Conservation (phyloP, 768 basidiomycete species). For the Serendipita sp. region DNA sequence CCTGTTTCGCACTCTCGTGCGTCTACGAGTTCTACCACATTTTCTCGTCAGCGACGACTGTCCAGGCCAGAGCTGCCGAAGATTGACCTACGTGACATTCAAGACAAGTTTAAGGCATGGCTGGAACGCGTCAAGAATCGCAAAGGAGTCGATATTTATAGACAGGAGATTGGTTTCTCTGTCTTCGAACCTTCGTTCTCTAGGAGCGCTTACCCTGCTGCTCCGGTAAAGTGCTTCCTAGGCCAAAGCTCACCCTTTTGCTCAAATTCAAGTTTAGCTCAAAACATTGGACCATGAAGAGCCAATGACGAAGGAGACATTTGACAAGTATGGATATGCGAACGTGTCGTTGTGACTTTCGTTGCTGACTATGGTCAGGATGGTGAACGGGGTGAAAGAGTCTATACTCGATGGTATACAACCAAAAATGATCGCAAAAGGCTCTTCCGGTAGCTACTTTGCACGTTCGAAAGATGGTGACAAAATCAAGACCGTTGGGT, state of each 20-base stretch:
- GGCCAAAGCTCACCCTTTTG: constrained; percentile 1
- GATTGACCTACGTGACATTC: constrained; percentile 7
- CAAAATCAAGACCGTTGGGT: constrained; percentile 67
- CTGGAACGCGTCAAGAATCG: constrained; percentile 3
- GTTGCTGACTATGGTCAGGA: constrained; percentile 23
- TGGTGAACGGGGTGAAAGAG: constrained; percentile 46
- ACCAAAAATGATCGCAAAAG: constrained; percentile 82
- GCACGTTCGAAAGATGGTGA: constrained; percentile 71
- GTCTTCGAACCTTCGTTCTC: constrained; percentile 55
- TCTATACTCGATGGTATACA: constrained; percentile 68
- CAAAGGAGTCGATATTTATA: constrained; percentile 2
- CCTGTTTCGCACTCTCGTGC: constrained; percentile 8
- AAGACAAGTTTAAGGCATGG: constrained; percentile 6
- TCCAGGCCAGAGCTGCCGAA: neutral
- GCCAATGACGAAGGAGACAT: constrained; percentile 60
- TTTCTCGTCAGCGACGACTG: constrained; percentile 6
- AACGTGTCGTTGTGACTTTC: neutral
- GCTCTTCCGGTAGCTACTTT: constrained; percentile 84
- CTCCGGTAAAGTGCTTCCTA: constrained; percentile 22
- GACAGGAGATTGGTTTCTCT: constrained; percentile 52
- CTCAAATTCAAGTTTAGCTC: constrained; percentile 24
- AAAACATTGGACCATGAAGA: constrained; percentile 72
- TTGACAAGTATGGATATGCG: constrained; percentile 40
- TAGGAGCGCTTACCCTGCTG: constrained; percentile 22
- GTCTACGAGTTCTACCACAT: constrained; percentile 11